These are phyloP conservation scores for Hypholoma fasciculare DNA, from an alignment of 768 basidiomycete species.

Conservation along the genomic window DNA sequence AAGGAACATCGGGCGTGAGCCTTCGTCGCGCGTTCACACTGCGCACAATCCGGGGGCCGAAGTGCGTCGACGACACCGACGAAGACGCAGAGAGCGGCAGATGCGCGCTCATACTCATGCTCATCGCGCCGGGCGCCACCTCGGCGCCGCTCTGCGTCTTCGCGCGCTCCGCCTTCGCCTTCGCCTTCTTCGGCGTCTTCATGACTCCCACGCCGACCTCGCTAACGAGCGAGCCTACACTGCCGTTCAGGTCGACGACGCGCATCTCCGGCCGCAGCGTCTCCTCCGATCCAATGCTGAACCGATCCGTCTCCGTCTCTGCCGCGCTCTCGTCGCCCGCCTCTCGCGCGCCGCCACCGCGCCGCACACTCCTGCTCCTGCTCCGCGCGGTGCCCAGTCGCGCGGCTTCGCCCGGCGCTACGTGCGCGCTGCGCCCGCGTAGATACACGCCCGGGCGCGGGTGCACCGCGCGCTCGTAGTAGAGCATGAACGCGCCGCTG, in stretches of 20 bases:
- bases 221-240: conserved; percentile 46
- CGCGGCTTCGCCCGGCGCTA: neutral
- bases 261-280: conserved; percentile 57
- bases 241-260: conserved; percentile 45
- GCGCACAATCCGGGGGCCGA: conserved; percentile 53
- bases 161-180: conserved; percentile 19
- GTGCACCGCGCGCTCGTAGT: conserved; percentile 73
- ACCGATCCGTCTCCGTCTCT: conserved; percentile 10
- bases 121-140: conserved; percentile 8
- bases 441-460: conserved; percentile 26
- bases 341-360: conserved; percentile 7
- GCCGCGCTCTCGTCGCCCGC: conserved; percentile 10
- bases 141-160: neutral
- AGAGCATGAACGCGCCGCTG: conserved; percentile 86
- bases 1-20: conserved; percentile 6
- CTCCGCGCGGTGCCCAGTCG: neutral
- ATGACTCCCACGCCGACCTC: conserved; percentile 41
- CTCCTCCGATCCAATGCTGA: conserved; percentile 57
- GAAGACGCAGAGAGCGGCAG: conserved; percentile 13
- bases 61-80: conserved; percentile 20
- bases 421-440: neutral
- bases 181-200: conserved; percentile 23
- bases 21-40: conserved; percentile 46
- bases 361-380: conserved; percentile 9
- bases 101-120: conserved; percentile 20